Evolutionary conservation across 2,329 filamentous ascomycete genomes (phyloP).

Genomic region (Fusarium illudens): DNA sequence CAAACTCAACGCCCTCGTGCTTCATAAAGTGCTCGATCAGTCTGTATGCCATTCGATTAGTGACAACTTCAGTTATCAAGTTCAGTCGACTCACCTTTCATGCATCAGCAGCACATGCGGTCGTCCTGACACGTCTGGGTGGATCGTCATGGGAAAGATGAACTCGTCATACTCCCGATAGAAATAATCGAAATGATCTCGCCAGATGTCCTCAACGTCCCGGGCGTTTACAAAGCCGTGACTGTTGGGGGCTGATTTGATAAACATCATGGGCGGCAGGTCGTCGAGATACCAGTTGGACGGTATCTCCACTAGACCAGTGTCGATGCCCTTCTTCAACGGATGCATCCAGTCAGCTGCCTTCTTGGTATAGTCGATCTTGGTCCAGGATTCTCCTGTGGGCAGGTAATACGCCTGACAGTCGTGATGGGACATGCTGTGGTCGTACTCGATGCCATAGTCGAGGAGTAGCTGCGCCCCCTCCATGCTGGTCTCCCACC

Average conservation of each 20-base stretch:
- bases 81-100: constrained; percentile 50
- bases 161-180: constrained; percentile 81
- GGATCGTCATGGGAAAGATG: constrained; percentile 79
- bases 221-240: constrained; percentile 67
- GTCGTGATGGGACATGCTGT: constrained; percentile 65
- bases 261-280: constrained; percentile 76
- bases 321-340: constrained; percentile 64
- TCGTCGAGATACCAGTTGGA: constrained; percentile 69
- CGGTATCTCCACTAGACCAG: constrained; percentile 73
- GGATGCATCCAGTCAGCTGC: constrained; percentile 55
- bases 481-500: constrained; percentile 76
- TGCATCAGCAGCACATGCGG: constrained; percentile 79
- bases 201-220: constrained; percentile 72
- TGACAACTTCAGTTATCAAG: neutral
- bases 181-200: constrained; percentile 76
- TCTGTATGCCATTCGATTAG: neutral
- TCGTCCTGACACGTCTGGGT: constrained; percentile 76
- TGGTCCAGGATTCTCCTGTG: constrained; percentile 71
- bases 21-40: constrained; percentile 73
- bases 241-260: constrained; percentile 70
- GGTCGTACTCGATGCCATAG: constrained; percentile 76
- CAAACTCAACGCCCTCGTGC: constrained; percentile 69
- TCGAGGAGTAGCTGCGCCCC: constrained; percentile 70
- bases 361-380: constrained; percentile 66
- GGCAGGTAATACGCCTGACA: constrained; percentile 71